phyloP scores from a whole-genome alignment of 345 rosid species.

The Ailanthus altissimus region DNA sequence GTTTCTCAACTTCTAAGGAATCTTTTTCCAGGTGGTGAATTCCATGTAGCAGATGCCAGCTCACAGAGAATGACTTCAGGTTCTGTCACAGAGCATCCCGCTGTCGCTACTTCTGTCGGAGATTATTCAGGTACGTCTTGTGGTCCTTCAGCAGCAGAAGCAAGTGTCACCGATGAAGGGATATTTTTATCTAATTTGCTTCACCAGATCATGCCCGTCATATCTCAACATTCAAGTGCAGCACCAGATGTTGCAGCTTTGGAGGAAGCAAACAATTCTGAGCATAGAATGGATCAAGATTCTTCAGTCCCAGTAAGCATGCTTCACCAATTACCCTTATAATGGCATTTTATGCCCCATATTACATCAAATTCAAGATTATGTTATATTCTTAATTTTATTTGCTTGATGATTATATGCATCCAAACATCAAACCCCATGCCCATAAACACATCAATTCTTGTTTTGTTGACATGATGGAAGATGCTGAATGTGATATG shows the following conservation, averaged over 20 bases:
- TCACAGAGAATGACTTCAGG: slow-evolving; percentile 35
- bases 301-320: slow-evolving; percentile 38
- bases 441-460: not conserved
- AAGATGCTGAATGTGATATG: slow-evolving; percentile 11
- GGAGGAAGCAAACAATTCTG: slow-evolving; percentile 30
- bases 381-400: not conserved
- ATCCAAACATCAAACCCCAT: not conserved
- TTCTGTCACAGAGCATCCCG: slow-evolving; percentile 31
- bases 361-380: not conserved
- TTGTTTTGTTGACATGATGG: not conserved
- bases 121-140: slow-evolving; percentile 33
- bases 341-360: not conserved
- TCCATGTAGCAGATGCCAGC: slow-evolving; percentile 45
- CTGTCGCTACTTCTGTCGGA: slow-evolving; percentile 4
- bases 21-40: slow-evolving; percentile 61
- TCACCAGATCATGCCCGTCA: slow-evolving; percentile 59
- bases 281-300: slow-evolving; percentile 17
- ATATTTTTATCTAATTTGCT: slow-evolving; percentile 63
- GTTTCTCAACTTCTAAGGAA: slow-evolving; percentile 52
- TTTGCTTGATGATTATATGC: not conserved
- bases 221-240: slow-evolving; percentile 41
- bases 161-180: slow-evolving; percentile 52
- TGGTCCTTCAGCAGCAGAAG: slow-evolving; percentile 36
- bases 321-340: not conserved
- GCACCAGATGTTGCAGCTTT: slow-evolving; percentile 26